A percentile compares a stretch with the other conserved stretches of the same genome.
These are phyloP conservation scores for Russula griseocarnosa DNA, from an alignment of 768 basidiomycete genomes.

Conservation along the genomic window DNA sequence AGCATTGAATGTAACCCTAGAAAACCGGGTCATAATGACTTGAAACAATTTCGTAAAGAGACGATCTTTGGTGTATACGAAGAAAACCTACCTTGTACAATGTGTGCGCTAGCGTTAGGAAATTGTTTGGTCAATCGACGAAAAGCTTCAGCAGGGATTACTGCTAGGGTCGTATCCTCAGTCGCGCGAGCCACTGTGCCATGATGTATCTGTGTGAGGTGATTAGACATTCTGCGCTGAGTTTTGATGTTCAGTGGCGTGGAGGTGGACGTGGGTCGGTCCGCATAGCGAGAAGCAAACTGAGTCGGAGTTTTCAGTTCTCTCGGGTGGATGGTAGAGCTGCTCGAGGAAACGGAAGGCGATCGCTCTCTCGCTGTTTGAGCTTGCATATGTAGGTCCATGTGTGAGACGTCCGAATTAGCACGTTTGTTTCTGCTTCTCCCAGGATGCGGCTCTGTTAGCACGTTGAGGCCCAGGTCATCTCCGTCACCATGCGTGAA, in stretches of 20 bases:
- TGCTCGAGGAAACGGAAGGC: constrained; percentile 59
- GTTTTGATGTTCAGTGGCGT: constrained; percentile 14
- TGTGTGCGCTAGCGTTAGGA: constrained; percentile 94
- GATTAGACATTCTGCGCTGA: constrained; percentile 13
- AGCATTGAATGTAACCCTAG: constrained; percentile 95
- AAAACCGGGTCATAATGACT: constrained; percentile 93
- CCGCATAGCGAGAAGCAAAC: constrained; percentile 19
- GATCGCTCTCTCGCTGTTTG: constrained; percentile 41
- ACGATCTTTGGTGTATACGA: not conserved
- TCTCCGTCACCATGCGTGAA: constrained; percentile 30
- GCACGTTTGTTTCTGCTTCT: constrained; percentile 37
- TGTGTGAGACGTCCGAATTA: constrained; percentile 62
- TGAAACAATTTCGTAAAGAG: constrained; percentile 18
- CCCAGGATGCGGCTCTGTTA: constrained; percentile 22
- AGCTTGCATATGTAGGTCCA: constrained; percentile 43
- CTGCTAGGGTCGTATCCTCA: constrained; percentile 93
- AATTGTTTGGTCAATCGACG: constrained; percentile 90
- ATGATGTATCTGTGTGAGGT: constrained; percentile 44
- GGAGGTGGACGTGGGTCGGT: constrained; percentile 20
- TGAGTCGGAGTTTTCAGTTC: constrained; percentile 34
- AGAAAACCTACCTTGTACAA: constrained; percentile 70
- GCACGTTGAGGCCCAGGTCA: constrained; percentile 18
- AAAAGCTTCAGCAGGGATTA: constrained; percentile 98
- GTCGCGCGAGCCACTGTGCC: constrained; percentile 89
- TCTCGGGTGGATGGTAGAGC: constrained; percentile 61